Base-by-base conservation (phyloP, 805 yeast species). In the Jamesozyma spencerorum region DNA sequence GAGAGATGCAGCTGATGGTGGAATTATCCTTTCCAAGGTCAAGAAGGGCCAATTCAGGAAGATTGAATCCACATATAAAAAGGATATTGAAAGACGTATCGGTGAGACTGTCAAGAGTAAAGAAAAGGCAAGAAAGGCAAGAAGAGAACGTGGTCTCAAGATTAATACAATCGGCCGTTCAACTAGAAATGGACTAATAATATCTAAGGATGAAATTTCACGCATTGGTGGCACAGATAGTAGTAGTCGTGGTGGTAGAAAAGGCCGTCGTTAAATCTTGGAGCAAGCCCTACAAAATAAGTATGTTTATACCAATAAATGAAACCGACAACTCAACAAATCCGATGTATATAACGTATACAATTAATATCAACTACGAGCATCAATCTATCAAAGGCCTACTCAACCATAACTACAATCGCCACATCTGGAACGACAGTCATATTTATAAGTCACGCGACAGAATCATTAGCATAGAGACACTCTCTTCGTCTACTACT, bases 1-100 rank as follows among this genome's bases (percentile, higher is more conserved):
- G 57, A 66, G 70, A 38, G 87, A 85, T 38, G 97, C 98, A 6
- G 72, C 68, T 46, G 90, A 90, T 15, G 94, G 94, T 4, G 97
- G 97, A 12, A 84, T 90, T 41, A 72, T 92, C n/a, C 65, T 90
- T 33, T 77, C 95, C 3, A 79, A 74, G 52, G 77, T 71, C 20
- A 71, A 69, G 50, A 80, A 78, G 61, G 88, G 86, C 5, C 75
- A 80, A 46, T 66, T 80, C 41, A 68, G 92, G 51, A 69, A 73
- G 47, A 64, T 69, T 35, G 85, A 81, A 37, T 65, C 67, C 41
- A 63, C 68, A 3, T 59, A 66, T 56, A 49, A 58, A 47, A 48
- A 53, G 45, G 62, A 60, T 51, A 53, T 63, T 18, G 63, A 57
- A 38, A 57, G 69, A 39, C 57, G 71, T 42, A 69, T 69, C 19